Conservation (phyloP, 257 asterid genomes). For the Solanum boliviense region DNA sequence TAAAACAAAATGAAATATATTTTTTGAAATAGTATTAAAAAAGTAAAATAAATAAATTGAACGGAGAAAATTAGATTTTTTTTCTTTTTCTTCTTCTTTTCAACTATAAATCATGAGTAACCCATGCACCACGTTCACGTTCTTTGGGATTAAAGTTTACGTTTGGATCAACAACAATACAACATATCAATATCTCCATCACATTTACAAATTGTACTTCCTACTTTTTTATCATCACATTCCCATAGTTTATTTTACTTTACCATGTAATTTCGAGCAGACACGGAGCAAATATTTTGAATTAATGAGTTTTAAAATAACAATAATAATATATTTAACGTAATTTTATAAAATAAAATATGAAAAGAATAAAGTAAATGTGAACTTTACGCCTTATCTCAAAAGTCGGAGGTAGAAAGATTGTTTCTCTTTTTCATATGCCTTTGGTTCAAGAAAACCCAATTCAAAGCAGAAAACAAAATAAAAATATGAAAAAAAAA, state of each 20-base stretch:
- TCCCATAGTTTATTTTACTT: neutral
- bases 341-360: neutral
- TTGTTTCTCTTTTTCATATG: no score
- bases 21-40: no score
- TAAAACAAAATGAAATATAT: no score
- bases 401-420: no score
- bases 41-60: neutral
- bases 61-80: neutral
- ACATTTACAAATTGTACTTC: neutral
- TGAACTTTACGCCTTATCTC: neutral
- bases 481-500: neutral
- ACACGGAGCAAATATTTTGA: accelerated
- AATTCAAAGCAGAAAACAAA: neutral
- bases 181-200: neutral
- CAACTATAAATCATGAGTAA: conserved; percentile 13
- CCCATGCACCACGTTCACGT: conserved; percentile 16
- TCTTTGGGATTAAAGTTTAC: neutral
- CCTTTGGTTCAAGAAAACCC: no score
- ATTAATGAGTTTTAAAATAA: neutral
- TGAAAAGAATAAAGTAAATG: neutral
- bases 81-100: neutral
- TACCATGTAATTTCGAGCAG: neutral
- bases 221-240: neutral
- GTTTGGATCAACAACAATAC: neutral
- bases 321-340: neutral